Conservation (phyloP, 305 asterid genomes). For the Rubia tinctorum region DNA sequence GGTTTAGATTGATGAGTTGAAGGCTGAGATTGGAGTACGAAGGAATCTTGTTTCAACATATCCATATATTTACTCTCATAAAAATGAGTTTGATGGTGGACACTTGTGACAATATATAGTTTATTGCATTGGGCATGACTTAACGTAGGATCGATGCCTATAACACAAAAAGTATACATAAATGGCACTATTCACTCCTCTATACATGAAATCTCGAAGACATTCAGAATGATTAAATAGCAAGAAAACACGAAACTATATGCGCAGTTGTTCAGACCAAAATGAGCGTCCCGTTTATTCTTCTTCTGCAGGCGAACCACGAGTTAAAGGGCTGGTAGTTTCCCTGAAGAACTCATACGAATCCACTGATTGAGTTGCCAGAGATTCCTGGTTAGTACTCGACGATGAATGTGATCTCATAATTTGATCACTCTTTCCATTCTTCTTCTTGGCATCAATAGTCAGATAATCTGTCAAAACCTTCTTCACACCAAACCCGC, state of each 20-base stretch:
- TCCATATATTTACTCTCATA: too few species aligned
- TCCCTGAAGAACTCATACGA: conserved; percentile 35
- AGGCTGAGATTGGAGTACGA: too few species aligned
- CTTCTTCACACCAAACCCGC: conserved; percentile 55
- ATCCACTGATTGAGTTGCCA: conserved; percentile 37
- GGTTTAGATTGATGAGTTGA: too few species aligned
- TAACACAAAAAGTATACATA: background rate
- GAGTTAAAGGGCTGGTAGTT: background rate
- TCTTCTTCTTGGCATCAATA: conserved; percentile 39
- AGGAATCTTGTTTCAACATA: too few species aligned
- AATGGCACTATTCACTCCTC: background rate
- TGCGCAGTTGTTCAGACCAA: background rate
- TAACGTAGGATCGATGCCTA: too few species aligned
- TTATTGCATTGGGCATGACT: background rate
- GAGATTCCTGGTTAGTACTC: conserved; percentile 32
- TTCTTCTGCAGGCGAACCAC: background rate
- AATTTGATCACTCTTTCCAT: conserved; percentile 25
- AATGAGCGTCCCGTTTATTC: background rate
- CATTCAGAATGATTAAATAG: background rate
- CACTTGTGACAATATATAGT: background rate
- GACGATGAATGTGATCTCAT: conserved; percentile 41
- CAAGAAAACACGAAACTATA: background rate
- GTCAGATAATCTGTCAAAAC: conserved; percentile 69
- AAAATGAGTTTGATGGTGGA: background rate
- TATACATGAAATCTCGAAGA: background rate